phyloP scores from a whole-genome alignment of 306 rosid genomes.

The Casuarina equisetifolia region DNA sequence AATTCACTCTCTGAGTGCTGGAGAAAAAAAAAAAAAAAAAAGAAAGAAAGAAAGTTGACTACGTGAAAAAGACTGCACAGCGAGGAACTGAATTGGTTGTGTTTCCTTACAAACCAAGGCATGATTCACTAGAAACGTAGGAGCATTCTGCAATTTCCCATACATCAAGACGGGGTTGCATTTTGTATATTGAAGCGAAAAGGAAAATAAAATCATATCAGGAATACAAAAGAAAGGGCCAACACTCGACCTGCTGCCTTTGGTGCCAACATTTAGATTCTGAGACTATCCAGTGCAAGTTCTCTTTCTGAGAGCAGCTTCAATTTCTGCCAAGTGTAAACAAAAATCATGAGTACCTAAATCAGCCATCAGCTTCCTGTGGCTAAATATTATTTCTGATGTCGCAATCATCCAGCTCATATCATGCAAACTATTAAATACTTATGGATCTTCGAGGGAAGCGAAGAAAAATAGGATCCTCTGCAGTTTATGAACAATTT shows the following conservation, averaged over 20 bases:
- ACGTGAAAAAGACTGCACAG: not conserved
- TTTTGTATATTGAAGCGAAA: not conserved
- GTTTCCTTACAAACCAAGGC: conserved; percentile 1
- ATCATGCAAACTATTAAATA: not conserved
- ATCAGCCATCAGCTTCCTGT: not conserved
- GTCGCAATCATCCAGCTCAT: not conserved
- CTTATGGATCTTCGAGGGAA: not conserved
- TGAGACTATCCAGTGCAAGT: conserved; percentile 32
- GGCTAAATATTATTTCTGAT: not conserved
- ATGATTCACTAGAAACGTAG: conserved; percentile 12
- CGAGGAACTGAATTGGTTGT: not conserved
- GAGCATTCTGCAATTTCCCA: conserved; percentile 12
- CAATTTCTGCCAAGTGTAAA: conserved; percentile 64
- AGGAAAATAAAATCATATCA: conserved; percentile 17
- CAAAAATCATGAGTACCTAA: conserved; percentile 22
- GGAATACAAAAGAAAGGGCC: not conserved
- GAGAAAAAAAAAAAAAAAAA: not conserved
- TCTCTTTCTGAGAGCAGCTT: conserved; percentile 51
- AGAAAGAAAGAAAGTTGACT: not conserved
- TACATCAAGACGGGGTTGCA: not conserved
- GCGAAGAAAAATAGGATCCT: not conserved
- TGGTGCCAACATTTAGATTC: conserved; percentile 30
- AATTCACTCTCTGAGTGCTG: not conserved
- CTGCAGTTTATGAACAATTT: not conserved
- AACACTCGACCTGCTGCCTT: conserved; percentile 22